Base-by-base conservation (phyloP, 2,329 filamentous ascomycete genomes). In the Paecilomyces formosus region DNA sequence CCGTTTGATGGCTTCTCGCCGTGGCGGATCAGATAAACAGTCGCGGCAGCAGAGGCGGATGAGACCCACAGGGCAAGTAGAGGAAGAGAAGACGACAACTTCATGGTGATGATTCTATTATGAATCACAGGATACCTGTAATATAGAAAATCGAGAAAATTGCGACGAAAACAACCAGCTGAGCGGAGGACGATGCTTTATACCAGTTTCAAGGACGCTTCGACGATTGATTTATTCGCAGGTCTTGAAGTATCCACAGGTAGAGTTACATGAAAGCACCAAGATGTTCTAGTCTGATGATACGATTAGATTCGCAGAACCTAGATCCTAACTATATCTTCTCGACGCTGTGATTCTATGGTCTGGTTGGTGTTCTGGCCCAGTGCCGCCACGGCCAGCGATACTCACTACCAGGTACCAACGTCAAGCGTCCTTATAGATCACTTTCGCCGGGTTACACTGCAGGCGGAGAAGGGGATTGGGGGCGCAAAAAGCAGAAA, bases 21-120 rank as follows among this genome's bases (percentile, higher is more conserved):
- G 62, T 87, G 85, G 18, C 84, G 81, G 67, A 87, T 87, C 8
- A 87, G 72, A 66, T 85, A 87, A 31, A 87, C 81, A 0, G 79
- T 85, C 1, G 82, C 78, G 9, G 62, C 60, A 13, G 68, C 67
- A 3, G 60, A 39, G 3, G 57, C 55, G 1, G 53, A 30, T 24
- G 55, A 31, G 7, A 35, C 55, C 15, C 58, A 51, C 12, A 61
- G 13, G 30, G 52, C 53, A 12, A 59, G 26, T 8, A 45, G 50
- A 18, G 56, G 21, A 5, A 56, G 28, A 11, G 52, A 31, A 31
- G 39, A n/a, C 1, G 15, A 45, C 13, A 45, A 18, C 15, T 45
- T 45, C 35, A 45, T 45, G 6, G 6, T 45, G 15, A 5, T 18
- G 7, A 18, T 45, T 45, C 13, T 45, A 45, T 45, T 18, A 9